These are phyloP conservation scores for Solanum boliviense DNA, from an alignment of 257 asterid genomes.

Conservation along the genomic window DNA sequence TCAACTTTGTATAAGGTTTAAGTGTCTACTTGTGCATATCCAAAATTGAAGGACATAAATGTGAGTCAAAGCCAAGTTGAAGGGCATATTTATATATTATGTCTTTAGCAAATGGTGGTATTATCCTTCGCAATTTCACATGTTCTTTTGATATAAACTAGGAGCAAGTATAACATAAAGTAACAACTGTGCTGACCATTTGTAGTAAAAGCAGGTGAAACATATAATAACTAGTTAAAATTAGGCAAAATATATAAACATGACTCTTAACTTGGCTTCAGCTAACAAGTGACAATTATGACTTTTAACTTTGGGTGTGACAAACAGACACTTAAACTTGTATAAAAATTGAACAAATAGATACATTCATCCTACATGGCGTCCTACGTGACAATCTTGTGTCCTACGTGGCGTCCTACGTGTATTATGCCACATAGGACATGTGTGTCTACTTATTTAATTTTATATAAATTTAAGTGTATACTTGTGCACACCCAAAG, in stretches of 20 bases:
- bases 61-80: no score
- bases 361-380: background rate
- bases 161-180: background rate
- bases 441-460: background rate
- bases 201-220: background rate
- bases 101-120: background rate
- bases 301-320: background rate
- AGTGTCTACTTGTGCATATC: no score
- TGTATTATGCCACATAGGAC: background rate
- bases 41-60: no score
- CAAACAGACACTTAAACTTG: background rate
- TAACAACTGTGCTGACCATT: background rate
- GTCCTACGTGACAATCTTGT: no score
- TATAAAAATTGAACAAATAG: background rate
- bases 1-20: no score
- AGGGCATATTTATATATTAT: no score
- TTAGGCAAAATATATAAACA: background rate
- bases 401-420: no score
- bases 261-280: background rate
- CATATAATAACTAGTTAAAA: background rate
- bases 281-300: no score
- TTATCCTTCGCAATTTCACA: background rate
- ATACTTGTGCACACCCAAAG: accelerated
- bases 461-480: no score
- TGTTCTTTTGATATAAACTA: no score